Evolutionary conservation across 306 rosid genomes (phyloP).

Genomic region (Sechiopsis laciniata): DNA sequence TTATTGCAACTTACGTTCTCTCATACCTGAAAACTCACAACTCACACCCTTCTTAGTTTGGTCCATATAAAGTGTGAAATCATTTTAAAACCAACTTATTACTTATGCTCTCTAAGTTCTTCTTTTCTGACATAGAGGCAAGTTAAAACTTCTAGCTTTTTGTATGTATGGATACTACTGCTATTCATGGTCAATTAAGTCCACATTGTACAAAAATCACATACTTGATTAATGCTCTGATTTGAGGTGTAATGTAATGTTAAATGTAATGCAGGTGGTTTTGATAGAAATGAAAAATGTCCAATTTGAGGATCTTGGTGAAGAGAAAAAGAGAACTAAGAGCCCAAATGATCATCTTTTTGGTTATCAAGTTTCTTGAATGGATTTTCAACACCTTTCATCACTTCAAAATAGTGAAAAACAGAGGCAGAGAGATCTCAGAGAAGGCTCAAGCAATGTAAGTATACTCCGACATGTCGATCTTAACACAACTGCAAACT

Average conservation of each 20-base stretch:
- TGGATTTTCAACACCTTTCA: constrained; percentile 45
- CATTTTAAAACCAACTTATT: background rate
- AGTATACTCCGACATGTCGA: background rate
- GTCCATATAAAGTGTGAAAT: background rate
- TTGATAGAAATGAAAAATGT: constrained; percentile 10
- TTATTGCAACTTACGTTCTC: too few relatives aligned
- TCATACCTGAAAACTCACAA: background rate
- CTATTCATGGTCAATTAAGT: background rate
- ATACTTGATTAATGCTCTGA: background rate
- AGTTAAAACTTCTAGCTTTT: background rate
- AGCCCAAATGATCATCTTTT: constrained; percentile 62
- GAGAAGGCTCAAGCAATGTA: background rate
- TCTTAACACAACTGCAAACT: background rate
- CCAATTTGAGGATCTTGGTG: constrained; percentile 80
- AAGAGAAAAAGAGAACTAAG: constrained; percentile 72
- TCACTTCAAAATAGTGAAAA: background rate
- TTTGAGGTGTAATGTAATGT: background rate
- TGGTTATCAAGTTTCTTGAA: constrained; percentile 57
- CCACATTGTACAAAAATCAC: too few relatives aligned
- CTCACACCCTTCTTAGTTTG: background rate
- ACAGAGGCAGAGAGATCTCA: background rate
- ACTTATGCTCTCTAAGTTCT: background rate
- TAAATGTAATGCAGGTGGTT: background rate
- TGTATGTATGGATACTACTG: background rate
- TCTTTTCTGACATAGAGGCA: background rate